These are phyloP conservation scores for Ascochyta koolunga DNA, from an alignment of 2,329 filamentous ascomycete species.

Conservation along the genomic window DNA sequence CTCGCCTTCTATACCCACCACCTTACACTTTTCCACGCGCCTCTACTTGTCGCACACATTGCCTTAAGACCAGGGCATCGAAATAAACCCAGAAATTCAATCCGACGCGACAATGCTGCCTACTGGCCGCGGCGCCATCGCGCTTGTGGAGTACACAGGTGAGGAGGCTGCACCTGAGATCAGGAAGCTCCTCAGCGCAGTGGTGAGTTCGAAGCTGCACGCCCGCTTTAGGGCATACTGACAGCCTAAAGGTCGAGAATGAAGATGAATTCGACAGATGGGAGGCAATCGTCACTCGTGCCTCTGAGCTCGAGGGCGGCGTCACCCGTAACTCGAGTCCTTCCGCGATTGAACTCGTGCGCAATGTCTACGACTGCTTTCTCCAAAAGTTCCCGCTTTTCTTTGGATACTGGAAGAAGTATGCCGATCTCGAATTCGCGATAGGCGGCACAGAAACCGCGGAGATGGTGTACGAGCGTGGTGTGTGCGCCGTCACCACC, in stretches of 20 bases:
- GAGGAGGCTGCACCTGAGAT: constrained; percentile 62
- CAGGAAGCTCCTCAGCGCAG: constrained; percentile 75
- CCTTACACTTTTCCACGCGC: background rate
- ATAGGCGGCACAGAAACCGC: constrained; percentile 96
- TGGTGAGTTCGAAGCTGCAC: constrained; percentile 63
- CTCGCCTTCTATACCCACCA: constrained; percentile 7
- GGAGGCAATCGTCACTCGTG: constrained; percentile 87
- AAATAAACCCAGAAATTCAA: background rate
- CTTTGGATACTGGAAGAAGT: constrained; percentile 99
- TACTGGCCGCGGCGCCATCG: constrained; percentile 39
- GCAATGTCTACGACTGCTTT: constrained; percentile 89
- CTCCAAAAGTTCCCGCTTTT: constrained; percentile 92
- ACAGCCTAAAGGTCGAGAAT: constrained; percentile 62
- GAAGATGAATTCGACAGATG: constrained; percentile 92
- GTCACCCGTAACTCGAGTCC: constrained; percentile 96
- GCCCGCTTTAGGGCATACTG: constrained; percentile 10
- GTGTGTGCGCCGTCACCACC: constrained; percentile 88
- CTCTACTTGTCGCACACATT: background rate
- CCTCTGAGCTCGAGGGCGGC: constrained; percentile 86
- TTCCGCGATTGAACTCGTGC: constrained; percentile 84
- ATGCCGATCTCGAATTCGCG: constrained; percentile 95
- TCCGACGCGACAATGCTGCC: constrained; percentile 32
- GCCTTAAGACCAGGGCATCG: background rate
- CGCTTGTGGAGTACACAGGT: constrained; percentile 39
- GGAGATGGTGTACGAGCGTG: constrained; percentile 97